phyloP scores from a whole-genome alignment of 345 rosid species.

The Citrus glauca region DNA sequence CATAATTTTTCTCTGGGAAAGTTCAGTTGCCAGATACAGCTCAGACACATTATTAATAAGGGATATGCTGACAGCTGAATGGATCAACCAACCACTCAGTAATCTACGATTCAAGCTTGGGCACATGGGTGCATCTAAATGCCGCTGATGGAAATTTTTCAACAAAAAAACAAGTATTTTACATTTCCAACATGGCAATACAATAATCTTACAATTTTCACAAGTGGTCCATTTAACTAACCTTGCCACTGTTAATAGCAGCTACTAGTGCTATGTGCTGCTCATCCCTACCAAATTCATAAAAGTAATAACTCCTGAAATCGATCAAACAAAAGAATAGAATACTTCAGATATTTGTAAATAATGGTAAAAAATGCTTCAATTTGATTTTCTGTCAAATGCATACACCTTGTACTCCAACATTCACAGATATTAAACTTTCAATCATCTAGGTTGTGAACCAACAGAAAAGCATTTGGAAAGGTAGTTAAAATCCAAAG shows the following conservation, averaged over 20 bases:
- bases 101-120: background rate
- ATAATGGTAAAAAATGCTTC: background rate
- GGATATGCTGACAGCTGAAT: background rate
- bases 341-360: conserved; percentile 3
- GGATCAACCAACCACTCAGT: background rate
- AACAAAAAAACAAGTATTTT: background rate
- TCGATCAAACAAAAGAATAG: conserved; percentile 8
- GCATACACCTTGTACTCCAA: background rate
- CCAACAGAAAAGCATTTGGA: background rate
- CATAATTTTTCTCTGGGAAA: background rate
- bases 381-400: background rate
- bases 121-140: background rate
- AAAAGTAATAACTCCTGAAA: conserved; percentile 81
- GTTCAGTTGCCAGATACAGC: background rate
- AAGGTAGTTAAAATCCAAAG: background rate
- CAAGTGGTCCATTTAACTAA: conserved; percentile 16
- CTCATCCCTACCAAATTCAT: conserved; percentile 78
- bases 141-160: background rate
- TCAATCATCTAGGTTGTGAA: background rate
- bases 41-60: background rate
- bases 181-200: background rate
- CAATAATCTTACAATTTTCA: background rate
- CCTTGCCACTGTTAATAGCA: conserved; percentile 78
- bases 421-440: background rate
- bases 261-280: conserved; percentile 76